Percentiles rank a stretch among this genome's conserved stretches.
These are phyloP conservation scores for Fomitopsis serialis DNA, from an alignment of 768 basidiomycete species.

Conservation along the genomic window DNA sequence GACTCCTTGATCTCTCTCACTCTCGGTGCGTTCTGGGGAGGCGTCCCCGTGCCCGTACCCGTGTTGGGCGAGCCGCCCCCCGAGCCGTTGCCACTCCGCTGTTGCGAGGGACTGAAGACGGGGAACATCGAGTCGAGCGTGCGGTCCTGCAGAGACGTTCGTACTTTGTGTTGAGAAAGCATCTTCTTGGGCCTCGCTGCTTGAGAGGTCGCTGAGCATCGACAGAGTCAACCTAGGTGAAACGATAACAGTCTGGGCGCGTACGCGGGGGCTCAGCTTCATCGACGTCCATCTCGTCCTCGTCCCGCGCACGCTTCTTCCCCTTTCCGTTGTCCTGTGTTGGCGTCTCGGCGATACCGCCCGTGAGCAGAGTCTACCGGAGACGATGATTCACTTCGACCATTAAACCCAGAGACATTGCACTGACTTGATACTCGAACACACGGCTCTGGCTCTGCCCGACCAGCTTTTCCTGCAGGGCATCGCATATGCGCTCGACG, in stretches of 20 bases:
- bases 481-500: conserved; percentile 68
- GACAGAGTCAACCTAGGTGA: not conserved
- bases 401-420: not conserved
- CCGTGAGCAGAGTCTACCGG: conserved; percentile 61
- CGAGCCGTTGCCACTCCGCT: conserved; percentile 5
- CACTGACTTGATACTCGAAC: conserved; percentile 66
- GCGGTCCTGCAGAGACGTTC: conserved; percentile 80
- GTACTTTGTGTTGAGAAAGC: conserved; percentile 84
- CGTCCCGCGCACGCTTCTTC: conserved; percentile 26
- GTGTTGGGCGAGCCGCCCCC: too few relatives aligned
- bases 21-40: conserved; percentile 16
- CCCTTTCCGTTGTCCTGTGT: conserved; percentile 36
- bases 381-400: not conserved
- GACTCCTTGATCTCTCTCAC: conserved; percentile 66
- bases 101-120: conserved; percentile 33
- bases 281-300: conserved; percentile 5
- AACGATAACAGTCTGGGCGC: not conserved
- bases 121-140: conserved; percentile 96
- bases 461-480: conserved; percentile 60
- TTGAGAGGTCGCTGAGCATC: not conserved
- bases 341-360: conserved; percentile 34
- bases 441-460: conserved; percentile 51
- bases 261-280: not conserved
- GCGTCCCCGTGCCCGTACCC: conserved; percentile 36
- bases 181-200: conserved; percentile 39